phyloP scores from a whole-genome alignment of 2,329 filamentous ascomycete genomes.

The Penicillium polonicum region DNA sequence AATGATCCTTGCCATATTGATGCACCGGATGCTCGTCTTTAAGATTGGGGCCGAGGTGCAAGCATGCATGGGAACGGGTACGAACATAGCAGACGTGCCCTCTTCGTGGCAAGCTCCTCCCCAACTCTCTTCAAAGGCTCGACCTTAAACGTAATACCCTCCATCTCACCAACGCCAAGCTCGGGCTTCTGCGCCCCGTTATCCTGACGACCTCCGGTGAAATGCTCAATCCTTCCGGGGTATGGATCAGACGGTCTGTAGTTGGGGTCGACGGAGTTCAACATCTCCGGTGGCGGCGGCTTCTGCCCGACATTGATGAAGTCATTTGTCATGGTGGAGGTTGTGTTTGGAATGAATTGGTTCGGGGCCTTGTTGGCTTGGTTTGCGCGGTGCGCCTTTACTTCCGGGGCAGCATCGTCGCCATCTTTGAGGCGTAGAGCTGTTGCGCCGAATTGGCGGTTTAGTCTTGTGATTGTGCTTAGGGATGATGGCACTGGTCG shows the following conservation, averaged over 20 bases:
- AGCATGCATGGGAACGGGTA: constrained; percentile 15
- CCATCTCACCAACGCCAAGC: constrained; percentile 79
- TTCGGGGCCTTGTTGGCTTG: constrained; percentile 60
- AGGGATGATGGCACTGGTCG: constrained; percentile 36
- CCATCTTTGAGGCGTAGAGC: constrained; percentile 42
- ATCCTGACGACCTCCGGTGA: constrained; percentile 63
- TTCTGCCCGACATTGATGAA: constrained; percentile 60
- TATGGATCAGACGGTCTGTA: constrained; percentile 60
- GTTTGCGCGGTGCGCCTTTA: constrained; percentile 54
- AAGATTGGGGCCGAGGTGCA: neutral
- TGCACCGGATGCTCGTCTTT: neutral
- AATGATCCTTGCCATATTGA: neutral
- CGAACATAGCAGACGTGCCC: constrained; percentile 73
- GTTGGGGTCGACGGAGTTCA: constrained; percentile 56
- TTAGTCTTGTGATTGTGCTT: constrained; percentile 26
- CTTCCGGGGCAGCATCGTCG: constrained; percentile 53
- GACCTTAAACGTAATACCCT: constrained; percentile 81
- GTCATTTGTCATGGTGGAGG: constrained; percentile 61
- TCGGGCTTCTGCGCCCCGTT: constrained; percentile 59
- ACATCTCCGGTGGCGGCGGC: constrained; percentile 59
- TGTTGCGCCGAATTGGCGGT: constrained; percentile 35
- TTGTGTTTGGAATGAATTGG: constrained; percentile 64
- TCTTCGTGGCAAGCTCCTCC: constrained; percentile 81
- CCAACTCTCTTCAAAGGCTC: constrained; percentile 83
- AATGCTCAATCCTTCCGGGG: constrained; percentile 62